Base-by-base conservation (phyloP, 202 grass and related monocot genomes). In the Schoenoplectus tabernaemontani region DNA sequence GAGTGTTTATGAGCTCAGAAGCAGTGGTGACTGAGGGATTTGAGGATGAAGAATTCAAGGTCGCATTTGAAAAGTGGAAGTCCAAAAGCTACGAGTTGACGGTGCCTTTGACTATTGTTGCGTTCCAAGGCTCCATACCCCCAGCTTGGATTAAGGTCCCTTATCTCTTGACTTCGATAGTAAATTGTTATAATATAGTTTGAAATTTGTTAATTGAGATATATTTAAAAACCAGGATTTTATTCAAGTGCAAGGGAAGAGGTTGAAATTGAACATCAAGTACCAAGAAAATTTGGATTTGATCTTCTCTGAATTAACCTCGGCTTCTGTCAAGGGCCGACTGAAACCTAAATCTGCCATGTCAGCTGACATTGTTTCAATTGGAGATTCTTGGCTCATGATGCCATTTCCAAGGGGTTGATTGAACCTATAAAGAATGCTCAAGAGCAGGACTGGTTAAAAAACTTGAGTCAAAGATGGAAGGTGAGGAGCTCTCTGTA, bases 71-170 rank as follows among this genome's bases (percentile, higher is more conserved):
- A 62, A 84, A 83, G 69, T 94, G 84, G 85, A 97, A 97, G 81
- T 84, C 84, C 59, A 97, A 94, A 84, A 90, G 84, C 9, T 94
- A 94, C 77, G 67, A 84, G 5, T 81, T 97, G 74, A 94, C 95
- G 39, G 89, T 94, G 75, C 91, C 95, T 61, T 84, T 97, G 37
- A 86, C 87, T n/a, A 81, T 97, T 47, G 88, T 97, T 57, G 86
- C 87, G 23, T 89, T 97, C 60, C 91, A 87, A 53, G 91, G 91
- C 32, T 98, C 95, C 66, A 83, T 89, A 66, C 95, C 95, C 69
- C 86, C 95, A 28, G 42, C 91, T 46, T 98, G 95, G 91, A 90
- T 94, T 37, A 98, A 98, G 89, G 95, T 98, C n/a, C n/a, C n/a
- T 77, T 33, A 38, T 6, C 68, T 38, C 30, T 7, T 28, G 1